Percentiles rank a stretch among this genome's conserved stretches.
Conservation (phyloP, 257 asterid species). For the Solanum appendiculatum region DNA sequence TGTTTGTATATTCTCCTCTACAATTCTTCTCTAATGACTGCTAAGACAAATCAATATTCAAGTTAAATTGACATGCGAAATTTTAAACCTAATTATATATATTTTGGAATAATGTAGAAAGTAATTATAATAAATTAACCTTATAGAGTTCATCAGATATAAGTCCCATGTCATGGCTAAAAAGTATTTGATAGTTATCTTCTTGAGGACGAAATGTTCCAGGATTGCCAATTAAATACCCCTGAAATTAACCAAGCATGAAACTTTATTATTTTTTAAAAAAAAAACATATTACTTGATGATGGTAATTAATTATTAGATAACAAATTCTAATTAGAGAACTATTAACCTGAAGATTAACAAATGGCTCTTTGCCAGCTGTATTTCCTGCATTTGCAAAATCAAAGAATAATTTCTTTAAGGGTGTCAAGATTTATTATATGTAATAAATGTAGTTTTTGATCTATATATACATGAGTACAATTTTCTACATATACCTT, state of each 20-base stretch:
- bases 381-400: constrained; percentile 15
- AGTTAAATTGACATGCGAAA: background rate
- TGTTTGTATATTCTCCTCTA: background rate
- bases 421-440: background rate
- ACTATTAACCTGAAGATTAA: constrained; percentile 18
- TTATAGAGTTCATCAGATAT: background rate
- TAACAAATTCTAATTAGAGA: background rate
- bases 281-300: background rate
- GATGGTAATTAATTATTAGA: background rate
- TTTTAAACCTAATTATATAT: background rate
- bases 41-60: background rate
- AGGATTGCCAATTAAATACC: background rate
- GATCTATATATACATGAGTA: too few relatives aligned
- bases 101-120: background rate
- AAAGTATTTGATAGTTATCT: background rate
- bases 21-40: background rate
- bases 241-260: background rate
- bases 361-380: constrained; percentile 11
- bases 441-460: background rate
- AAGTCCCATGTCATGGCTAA: background rate
- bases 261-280: too few relatives aligned
- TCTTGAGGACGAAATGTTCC: background rate
- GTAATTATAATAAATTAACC: background rate
- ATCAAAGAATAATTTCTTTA: background rate
- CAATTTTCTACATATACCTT: too few relatives aligned